These are phyloP conservation scores for Alternaria gaisen DNA, from an alignment of 2,329 filamentous ascomycete genomes.

Conservation along the genomic window DNA sequence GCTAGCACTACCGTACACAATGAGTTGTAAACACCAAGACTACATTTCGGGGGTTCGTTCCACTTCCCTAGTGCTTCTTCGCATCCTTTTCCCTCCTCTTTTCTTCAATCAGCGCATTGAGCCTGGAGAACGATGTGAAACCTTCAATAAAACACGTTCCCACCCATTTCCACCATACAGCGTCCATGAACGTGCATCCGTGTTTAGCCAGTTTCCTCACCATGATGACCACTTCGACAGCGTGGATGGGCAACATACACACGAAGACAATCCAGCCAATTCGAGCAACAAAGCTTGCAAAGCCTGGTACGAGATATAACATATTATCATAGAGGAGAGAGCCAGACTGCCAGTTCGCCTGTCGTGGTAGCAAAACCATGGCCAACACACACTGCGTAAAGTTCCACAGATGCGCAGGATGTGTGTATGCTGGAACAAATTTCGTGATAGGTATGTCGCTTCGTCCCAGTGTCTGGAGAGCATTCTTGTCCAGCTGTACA, in stretches of 20 bases:
- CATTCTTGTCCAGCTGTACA: conserved; percentile 74
- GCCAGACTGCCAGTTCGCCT: conserved; percentile 46
- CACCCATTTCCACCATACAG: conserved; percentile 65
- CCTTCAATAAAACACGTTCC: conserved; percentile 63
- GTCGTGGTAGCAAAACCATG: conserved; percentile 41
- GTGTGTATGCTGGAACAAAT: conserved; percentile 60
- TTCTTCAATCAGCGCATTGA: conserved; percentile 37
- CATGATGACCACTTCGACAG: conserved; percentile 66
- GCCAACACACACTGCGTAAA: conserved; percentile 57
- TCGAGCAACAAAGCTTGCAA: conserved; percentile 66
- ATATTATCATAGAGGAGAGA: conserved; percentile 53
- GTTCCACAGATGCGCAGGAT: conserved; percentile 58
- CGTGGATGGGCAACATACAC: conserved; percentile 71
- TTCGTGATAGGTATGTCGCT: conserved; percentile 64
- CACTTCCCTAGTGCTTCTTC: conserved; percentile 43
- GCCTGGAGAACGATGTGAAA: conserved; percentile 56
- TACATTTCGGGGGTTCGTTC: neutral
- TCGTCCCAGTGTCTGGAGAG: conserved; percentile 68
- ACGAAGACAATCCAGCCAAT: conserved; percentile 67
- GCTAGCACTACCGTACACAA: too few relatives aligned
- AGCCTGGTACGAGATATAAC: conserved; percentile 60
- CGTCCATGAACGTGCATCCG: conserved; percentile 59
- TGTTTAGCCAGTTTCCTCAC: conserved; percentile 59
- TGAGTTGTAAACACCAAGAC: neutral
- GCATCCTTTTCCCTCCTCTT: conserved; percentile 43